A percentile compares a stretch with the other conserved stretches of the same genome.
Conservation (phyloP, 805 yeast genomes). For the Candida patagonica region DNA sequence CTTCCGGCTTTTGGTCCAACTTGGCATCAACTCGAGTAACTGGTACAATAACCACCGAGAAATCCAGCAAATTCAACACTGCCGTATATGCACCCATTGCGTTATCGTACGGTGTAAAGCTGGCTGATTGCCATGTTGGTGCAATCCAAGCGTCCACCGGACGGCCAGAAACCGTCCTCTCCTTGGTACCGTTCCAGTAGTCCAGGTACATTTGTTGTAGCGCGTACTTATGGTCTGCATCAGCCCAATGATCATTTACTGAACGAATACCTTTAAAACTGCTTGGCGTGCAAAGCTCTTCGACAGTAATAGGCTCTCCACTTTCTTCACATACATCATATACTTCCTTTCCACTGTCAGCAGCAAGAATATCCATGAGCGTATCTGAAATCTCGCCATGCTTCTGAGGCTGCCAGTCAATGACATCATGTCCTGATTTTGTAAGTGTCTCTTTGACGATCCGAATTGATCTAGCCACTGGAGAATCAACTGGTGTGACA, state of each 20-base stretch:
- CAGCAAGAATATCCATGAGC: conserved; percentile 23
- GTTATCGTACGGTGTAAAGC: conserved; percentile 6
- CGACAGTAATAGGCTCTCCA: conserved; percentile 55
- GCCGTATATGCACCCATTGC: conserved; percentile 42
- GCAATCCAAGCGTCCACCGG: conserved; percentile 8
- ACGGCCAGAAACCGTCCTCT: conserved; percentile 4
- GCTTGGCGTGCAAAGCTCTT: conserved; percentile 13
- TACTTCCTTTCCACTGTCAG: conserved; percentile 61
- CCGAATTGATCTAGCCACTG: conserved; percentile 38
- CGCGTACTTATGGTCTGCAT: conserved; percentile 4
- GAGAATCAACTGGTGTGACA: conserved; percentile 40
- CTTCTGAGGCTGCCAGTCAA: conserved; percentile 21
- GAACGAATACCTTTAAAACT: conserved; percentile 10
- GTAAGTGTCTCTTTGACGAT: conserved; percentile 21
- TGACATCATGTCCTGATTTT: conserved; percentile 16
- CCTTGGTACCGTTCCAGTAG: conserved; percentile 33
- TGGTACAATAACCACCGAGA: conserved; percentile 13
- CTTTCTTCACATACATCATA: conserved; percentile 42
- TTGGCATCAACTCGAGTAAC: conserved; percentile 29
- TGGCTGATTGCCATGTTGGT: conserved; percentile 12
- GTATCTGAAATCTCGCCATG: conserved; percentile 19
- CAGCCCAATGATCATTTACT: background rate
- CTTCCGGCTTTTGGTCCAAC: conserved; percentile 28
- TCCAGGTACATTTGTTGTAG: conserved; percentile 33
- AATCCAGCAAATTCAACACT: conserved; percentile 16